Base-by-base conservation (phyloP, 2,329 filamentous ascomycete genomes). In the Nannizziopsis arthrosporioides region DNA sequence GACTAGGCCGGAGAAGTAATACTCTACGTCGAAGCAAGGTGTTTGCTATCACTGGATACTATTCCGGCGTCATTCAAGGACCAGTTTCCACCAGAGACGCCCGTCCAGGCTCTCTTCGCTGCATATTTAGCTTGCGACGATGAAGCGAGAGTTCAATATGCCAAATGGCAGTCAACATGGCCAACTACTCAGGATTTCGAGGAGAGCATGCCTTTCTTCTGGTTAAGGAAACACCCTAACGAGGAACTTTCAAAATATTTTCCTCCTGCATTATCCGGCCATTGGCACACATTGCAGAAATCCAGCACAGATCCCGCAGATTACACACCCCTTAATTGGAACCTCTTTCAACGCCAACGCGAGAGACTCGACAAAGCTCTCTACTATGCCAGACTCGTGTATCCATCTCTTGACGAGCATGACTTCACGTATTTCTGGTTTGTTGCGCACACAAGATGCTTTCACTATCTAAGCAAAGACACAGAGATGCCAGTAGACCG, bases 71-170 rank as follows among this genome's bases (percentile, higher is more conserved):
- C 66, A 1, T 73, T 87, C 47, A 64, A 70, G 45, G 61, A 66
- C 10, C 68, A 67, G 22, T 72, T 83, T 9, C 71, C 74, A 0
- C 68, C 71, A 14, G 71, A 72, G 12, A 73, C 75, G 38, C 76
- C 79, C 1, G 74, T 84, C 17, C 86, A 93, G 57, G 82, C 80
- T 22, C 74, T 86, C 35, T 71, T 92, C 6, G 82, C 86, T n/a
- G 74, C 80, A 1, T 77, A 80, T 50, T 68, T 89, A 7, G 74
- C 77, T 4, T 69, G 82, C 27, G 58, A 65, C 17, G 53, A 60
- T n/a, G 72, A 80, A 49, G 62, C 63, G 1, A 61, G 69, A 5
- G 56, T 66, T 14, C 70, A 71, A 18, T 75, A 75, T 54, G 64
- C 66, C 0, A 62, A 69, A 14, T 90, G 84, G 84, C 72, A 75